phyloP scores from a whole-genome alignment of 2,329 filamentous ascomycete species.

The Claviceps fusiformis region DNA sequence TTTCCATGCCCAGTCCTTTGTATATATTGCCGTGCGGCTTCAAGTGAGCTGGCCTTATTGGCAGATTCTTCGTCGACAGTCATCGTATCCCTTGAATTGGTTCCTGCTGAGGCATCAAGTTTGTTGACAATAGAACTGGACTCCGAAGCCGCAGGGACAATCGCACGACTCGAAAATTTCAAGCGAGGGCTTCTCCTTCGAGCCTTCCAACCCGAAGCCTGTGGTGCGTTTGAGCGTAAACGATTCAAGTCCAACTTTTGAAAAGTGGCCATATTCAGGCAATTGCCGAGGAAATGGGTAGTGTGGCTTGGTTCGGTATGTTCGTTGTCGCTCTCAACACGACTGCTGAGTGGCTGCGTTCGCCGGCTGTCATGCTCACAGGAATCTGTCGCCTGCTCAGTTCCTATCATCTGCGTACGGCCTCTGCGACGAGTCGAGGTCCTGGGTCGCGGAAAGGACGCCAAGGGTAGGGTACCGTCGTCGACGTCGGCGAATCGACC shows the following conservation, averaged over 20 bases:
- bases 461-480: conserved; percentile 13
- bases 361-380: neutral
- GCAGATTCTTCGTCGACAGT: neutral
- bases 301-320: neutral
- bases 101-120: neutral
- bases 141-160: neutral
- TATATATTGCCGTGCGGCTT: conserved; percentile 2
- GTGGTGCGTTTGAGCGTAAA: neutral
- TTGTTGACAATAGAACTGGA: neutral
- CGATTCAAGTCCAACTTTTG: neutral
- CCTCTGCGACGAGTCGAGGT: conserved; percentile 17
- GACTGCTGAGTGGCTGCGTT: neutral
- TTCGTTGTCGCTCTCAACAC: neutral
- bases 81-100: neutral
- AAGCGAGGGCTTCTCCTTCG: neutral
- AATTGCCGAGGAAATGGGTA: neutral
- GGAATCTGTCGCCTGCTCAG: neutral
- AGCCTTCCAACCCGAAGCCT: neutral
- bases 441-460: conserved; percentile 8
- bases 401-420: conserved; percentile 6
- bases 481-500: conserved; percentile 10
- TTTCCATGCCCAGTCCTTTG: neutral
- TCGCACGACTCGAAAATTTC: neutral
- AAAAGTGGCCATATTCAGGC: conserved; percentile 2
- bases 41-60: neutral